A percentile compares a stretch with the other conserved stretches of the same genome.
These are phyloP conservation scores for Apiotrichum laibachii DNA, from an alignment of 1,284 basidiomycete genomes.

Conservation along the genomic window DNA sequence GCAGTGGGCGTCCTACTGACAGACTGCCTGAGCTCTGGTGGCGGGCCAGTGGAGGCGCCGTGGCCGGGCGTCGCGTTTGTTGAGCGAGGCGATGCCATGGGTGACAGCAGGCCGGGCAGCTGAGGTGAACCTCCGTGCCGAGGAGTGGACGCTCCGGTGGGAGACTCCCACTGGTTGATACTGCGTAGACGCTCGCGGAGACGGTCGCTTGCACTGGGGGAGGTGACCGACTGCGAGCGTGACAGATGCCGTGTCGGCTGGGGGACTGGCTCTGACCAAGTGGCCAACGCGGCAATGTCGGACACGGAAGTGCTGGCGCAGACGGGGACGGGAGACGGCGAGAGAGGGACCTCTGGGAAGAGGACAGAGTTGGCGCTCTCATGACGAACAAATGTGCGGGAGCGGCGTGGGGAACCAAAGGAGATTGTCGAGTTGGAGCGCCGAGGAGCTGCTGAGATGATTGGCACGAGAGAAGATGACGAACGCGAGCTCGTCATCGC, in stretches of 20 bases:
- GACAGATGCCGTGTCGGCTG: neutral
- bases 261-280: slow-evolving; percentile 15
- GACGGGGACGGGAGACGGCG: slow-evolving; percentile 7
- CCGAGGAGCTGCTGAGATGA: neutral
- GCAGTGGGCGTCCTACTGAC: slow-evolving; percentile 19
- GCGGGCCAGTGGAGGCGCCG: slow-evolving; percentile 5
- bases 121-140: neutral
- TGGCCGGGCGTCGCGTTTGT: slow-evolving; percentile 14
- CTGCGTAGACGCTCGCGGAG: slow-evolving; percentile 17
- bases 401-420: neutral
- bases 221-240: slow-evolving; percentile 4
- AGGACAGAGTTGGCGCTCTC: neutral
- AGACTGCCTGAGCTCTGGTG: neutral
- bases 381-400: neutral
- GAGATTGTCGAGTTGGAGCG: slow-evolving; percentile 6
- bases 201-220: slow-evolving; percentile 3
- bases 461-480: neutral
- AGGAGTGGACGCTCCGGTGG: neutral
- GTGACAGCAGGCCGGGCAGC: slow-evolving; percentile 1
- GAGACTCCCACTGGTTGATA: neutral
- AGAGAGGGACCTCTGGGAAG: neutral
- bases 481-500: neutral
- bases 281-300: slow-evolving; percentile 18
- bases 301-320: slow-evolving; percentile 15
- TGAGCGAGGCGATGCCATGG: slow-evolving; percentile 10